phyloP scores from a whole-genome alignment of 1,139 yeast genomes.

The Blastobotrys proliferans region DNA sequence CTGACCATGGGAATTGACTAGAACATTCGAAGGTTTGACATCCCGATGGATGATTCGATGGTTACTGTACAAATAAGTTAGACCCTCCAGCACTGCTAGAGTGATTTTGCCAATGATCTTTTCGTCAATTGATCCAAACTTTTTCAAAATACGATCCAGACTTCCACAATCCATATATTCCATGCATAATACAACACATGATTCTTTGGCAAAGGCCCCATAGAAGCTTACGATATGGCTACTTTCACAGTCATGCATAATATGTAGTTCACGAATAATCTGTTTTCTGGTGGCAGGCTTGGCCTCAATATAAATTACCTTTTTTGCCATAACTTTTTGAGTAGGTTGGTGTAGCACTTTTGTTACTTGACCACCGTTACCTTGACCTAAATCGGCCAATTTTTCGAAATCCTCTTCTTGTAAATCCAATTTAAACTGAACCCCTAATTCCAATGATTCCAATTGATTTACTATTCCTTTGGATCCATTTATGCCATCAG shows the following conservation, averaged over 20 bases:
- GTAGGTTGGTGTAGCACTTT: constrained; percentile 87
- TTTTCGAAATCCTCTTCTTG: constrained; percentile 67
- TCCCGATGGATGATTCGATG: constrained; percentile 91
- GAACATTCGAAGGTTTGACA: constrained; percentile 84
- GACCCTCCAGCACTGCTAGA: constrained; percentile 72
- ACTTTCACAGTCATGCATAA: constrained; percentile 80
- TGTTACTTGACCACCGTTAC: constrained; percentile 90
- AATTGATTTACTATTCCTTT: constrained; percentile 29
- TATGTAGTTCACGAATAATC: constrained; percentile 80
- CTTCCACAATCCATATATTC: constrained; percentile 96
- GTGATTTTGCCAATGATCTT: constrained; percentile 70
- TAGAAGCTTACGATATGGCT: constrained; percentile 84
- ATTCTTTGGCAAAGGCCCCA: constrained; percentile 72
- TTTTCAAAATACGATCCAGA: constrained; percentile 65
- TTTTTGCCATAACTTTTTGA: constrained; percentile 85
- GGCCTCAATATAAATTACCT: constrained; percentile 81
- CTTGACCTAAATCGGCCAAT: constrained; percentile 78
- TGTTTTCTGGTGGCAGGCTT: constrained; percentile 79
- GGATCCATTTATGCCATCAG: constrained; percentile 11
- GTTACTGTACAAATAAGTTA: constrained; percentile 71
- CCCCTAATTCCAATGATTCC: constrained; percentile 42
- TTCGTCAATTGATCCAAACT: constrained; percentile 55
- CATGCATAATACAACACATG: constrained; percentile 80
- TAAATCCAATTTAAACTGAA: constrained; percentile 49
- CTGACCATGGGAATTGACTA: constrained; percentile 73